Conservation (phyloP, 805 yeast genomes). For the Starmerella floris region DNA sequence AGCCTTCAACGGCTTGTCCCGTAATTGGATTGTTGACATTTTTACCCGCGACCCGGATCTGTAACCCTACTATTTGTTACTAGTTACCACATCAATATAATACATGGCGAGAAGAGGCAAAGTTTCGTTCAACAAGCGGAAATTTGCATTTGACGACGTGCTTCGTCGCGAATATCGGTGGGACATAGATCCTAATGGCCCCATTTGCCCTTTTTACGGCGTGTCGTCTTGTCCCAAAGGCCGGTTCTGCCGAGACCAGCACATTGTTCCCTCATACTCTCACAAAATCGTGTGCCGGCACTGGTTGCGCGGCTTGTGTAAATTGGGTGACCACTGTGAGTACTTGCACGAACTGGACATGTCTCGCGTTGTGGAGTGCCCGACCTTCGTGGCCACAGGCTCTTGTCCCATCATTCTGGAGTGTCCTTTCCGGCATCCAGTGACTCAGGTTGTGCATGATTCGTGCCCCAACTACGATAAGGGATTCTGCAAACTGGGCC, state of each 20-base stretch:
- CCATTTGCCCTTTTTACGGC: slow-evolving; percentile 65
- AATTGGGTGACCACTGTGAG: slow-evolving; percentile 93
- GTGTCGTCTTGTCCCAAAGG: slow-evolving; percentile 75
- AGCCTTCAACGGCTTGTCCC: too few relatives aligned
- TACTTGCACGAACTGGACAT: slow-evolving; percentile 88
- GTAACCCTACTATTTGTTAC: too few relatives aligned
- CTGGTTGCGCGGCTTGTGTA: slow-evolving; percentile 95
- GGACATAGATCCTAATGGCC: slow-evolving; percentile 79
- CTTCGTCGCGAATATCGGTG: slow-evolving; percentile 66
- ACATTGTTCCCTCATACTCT: slow-evolving; percentile 50
- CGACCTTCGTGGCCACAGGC: slow-evolving; percentile 60
- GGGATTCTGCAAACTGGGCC: slow-evolving; percentile 91
- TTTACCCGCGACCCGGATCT: too few relatives aligned
- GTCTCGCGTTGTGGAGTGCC: slow-evolving; percentile 93
- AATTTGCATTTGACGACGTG: slow-evolving; percentile 68
- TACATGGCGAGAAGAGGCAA: slow-evolving; percentile 8
- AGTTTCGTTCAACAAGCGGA: slow-evolving; percentile 25
- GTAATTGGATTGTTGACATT: too few relatives aligned
- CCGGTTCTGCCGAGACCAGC: slow-evolving; percentile 72
- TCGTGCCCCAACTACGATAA: slow-evolving; percentile 75
- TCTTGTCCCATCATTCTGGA: slow-evolving; percentile 83
- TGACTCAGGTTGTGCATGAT: slow-evolving; percentile 37
- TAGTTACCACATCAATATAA: too few relatives aligned
- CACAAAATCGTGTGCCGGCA: slow-evolving; percentile 91
- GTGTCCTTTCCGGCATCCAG: slow-evolving; percentile 67